Conservation (phyloP, 306 rosid genomes). For the Adenanthera pavonina region DNA sequence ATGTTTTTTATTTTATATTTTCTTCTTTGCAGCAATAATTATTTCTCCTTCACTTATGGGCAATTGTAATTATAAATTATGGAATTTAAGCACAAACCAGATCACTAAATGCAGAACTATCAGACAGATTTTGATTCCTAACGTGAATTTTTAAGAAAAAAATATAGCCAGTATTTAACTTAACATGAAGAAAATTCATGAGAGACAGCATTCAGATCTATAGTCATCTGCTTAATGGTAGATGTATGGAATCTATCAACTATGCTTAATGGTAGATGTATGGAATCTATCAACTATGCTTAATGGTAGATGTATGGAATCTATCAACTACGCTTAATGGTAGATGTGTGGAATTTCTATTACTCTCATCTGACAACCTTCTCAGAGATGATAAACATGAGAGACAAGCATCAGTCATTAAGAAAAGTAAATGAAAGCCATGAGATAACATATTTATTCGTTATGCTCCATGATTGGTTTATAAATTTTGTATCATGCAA, state of each 20-base stretch:
- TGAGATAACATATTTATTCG: neutral
- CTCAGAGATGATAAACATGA: neutral
- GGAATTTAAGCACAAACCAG: constrained; percentile 16
- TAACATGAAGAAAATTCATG: neutral
- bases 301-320: neutral
- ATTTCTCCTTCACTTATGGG: constrained; percentile 22
- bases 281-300: neutral
- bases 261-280: neutral
- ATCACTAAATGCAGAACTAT: constrained; percentile 12
- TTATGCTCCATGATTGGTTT: neutral
- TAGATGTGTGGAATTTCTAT: neutral
- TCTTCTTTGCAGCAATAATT: constrained; percentile 22
- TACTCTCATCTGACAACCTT: neutral
- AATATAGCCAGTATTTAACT: neutral
- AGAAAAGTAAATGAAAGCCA: neutral
- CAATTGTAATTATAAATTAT: neutral
- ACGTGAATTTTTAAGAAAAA: neutral
- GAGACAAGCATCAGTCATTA: neutral
- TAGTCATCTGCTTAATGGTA: neutral
- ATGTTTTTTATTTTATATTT: constrained; percentile 28
- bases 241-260: neutral
- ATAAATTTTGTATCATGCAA: neutral
- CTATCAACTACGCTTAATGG: neutral
- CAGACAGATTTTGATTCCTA: neutral
- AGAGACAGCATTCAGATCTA: neutral